Percentiles rank a stretch among this genome's conserved stretches.
phyloP scores from a whole-genome alignment of 2,329 filamentous ascomycete species.

The Tolypocladium amazonense region DNA sequence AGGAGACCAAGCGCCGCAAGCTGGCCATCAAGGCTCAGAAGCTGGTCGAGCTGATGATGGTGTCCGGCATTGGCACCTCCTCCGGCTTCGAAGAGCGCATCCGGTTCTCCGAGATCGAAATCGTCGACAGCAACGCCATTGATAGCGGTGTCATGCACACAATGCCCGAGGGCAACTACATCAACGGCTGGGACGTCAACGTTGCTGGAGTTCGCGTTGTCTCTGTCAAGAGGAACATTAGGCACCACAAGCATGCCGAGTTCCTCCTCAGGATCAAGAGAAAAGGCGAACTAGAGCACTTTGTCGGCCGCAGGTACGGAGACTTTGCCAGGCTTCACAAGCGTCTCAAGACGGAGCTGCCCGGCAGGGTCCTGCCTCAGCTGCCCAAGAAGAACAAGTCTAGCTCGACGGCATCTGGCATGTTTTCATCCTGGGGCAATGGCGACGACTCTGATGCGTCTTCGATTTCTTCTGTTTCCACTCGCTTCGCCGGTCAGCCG shows the following conservation, averaged over 20 bases:
- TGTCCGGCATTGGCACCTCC: slow-evolving; percentile 88
- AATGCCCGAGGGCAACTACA: slow-evolving; percentile 78
- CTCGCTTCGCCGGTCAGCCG: slow-evolving; percentile 39
- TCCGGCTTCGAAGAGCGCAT: slow-evolving; percentile 97
- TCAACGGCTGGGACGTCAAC: slow-evolving; percentile 97
- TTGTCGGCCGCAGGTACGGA: slow-evolving; percentile 76
- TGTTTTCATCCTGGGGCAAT: slow-evolving; percentile 40
- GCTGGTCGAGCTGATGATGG: slow-evolving; percentile 98
- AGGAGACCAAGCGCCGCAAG: slow-evolving; percentile 92
- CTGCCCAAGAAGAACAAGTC: slow-evolving; percentile 89
- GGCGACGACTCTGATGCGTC: slow-evolving; percentile 64
- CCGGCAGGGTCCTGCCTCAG: slow-evolving; percentile 78
- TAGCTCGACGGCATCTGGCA: slow-evolving; percentile 51
- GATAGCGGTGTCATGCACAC: slow-evolving; percentile 82
- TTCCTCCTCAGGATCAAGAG: slow-evolving; percentile 82
- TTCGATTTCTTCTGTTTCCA: slow-evolving; percentile 73
- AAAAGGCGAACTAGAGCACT: slow-evolving; percentile 63
- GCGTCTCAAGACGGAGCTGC: slow-evolving; percentile 70
- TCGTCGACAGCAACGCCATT: slow-evolving; percentile 87
- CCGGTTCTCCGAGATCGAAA: slow-evolving; percentile 91
- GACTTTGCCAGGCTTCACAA: slow-evolving; percentile 78
- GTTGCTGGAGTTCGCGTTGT: slow-evolving; percentile 79
- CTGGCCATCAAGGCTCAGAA: slow-evolving; percentile 89
- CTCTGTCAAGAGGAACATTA: slow-evolving; percentile 72
- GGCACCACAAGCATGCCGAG: slow-evolving; percentile 88